Percentiles rank a stretch among this genome's conserved stretches.
Conservation (phyloP, 225 moss, liverwort and hornwort species). For the Polytrichum commune region DNA sequence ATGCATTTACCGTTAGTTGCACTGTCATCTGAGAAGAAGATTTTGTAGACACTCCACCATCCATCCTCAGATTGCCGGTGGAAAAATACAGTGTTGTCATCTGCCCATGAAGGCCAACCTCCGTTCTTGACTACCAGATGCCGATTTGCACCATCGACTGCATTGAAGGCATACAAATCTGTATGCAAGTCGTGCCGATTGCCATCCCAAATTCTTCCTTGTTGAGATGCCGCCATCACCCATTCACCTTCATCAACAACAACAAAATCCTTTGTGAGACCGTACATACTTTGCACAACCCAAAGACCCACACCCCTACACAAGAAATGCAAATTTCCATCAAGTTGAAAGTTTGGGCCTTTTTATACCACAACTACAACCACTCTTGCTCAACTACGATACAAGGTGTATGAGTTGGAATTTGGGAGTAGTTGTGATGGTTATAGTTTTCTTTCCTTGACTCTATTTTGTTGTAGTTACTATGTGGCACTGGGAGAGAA, state of each 20-base stretch:
- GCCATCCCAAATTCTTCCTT: constrained; percentile 10
- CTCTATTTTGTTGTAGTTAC: too few species aligned
- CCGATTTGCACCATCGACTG: constrained; percentile 28
- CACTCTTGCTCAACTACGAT: too few species aligned
- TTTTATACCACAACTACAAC: too few species aligned
- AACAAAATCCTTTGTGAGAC: background rate
- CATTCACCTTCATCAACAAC: constrained; percentile 23
- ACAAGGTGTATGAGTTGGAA: too few species aligned
- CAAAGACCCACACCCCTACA: background rate
- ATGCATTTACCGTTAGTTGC: background rate
- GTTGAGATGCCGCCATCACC: constrained; percentile 32
- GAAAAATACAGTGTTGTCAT: constrained; percentile 41
- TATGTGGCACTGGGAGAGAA: too few species aligned
- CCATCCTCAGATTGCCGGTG: constrained; percentile 45
- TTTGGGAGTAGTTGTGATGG: too few species aligned
- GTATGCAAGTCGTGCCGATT: constrained; percentile 11
- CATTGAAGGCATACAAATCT: constrained; percentile 30
- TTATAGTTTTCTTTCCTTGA: too few species aligned
- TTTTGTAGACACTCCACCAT: constrained; percentile 50
- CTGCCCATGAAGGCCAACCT: constrained; percentile 52
- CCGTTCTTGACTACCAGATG: constrained; percentile 28
- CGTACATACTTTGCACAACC: background rate
- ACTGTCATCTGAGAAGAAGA: constrained; percentile 12
- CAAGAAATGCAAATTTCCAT: too few species aligned
- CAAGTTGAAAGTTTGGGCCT: too few species aligned